Evolutionary conservation across 352 stramenopile genomes (phyloP), one percentile per base, ranked within the genome.

Genomic region (Pythium sp.): DNA sequence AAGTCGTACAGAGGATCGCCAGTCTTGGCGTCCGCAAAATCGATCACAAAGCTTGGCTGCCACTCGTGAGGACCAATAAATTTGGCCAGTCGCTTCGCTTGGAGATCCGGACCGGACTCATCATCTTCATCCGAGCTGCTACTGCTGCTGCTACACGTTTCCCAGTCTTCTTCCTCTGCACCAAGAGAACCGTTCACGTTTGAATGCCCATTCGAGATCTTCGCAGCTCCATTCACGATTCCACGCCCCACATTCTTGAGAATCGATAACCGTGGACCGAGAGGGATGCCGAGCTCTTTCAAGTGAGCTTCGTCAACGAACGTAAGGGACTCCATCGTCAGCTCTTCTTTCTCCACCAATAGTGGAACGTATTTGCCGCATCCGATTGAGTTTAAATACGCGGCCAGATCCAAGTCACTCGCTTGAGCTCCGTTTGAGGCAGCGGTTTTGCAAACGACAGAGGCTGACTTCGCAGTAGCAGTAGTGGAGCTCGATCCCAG

Each of bases 1-100:
- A 97, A 75, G 59, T 97, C 90, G 68, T 92, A 97, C 15, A 97
- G 59, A 58, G 88, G 87, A 69, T 97, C 90, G 28, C 88, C 90
- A 0, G 80, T 91, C 81, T 95, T 95, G 67, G 82, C 75, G 68
- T 97, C 90, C 0, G 88, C 90, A 68, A 96, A 96, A 64, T 97
- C 90, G 66, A 97, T 94, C 64, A 97, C 83, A 9, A 80, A 81
- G 12, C 68, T 76, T 7, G 88, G 86, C 59, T 71, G 63, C 88
- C 88, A 96, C 64, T 84, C 66, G 34, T 75, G 60, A 0, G 68
- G 53, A 15, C 86, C 88, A 28, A 81, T 30, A 55, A 90, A 93
- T 34, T 76, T 76, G 30, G 67, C 61, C 34, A 78, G 76, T 30
- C 84, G 84, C 58, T 82, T 82, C 12, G 65, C 56, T 66, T 82